Conservation (phyloP, 2,329 filamentous ascomycete genomes). For the Parastagonospora avenae region DNA sequence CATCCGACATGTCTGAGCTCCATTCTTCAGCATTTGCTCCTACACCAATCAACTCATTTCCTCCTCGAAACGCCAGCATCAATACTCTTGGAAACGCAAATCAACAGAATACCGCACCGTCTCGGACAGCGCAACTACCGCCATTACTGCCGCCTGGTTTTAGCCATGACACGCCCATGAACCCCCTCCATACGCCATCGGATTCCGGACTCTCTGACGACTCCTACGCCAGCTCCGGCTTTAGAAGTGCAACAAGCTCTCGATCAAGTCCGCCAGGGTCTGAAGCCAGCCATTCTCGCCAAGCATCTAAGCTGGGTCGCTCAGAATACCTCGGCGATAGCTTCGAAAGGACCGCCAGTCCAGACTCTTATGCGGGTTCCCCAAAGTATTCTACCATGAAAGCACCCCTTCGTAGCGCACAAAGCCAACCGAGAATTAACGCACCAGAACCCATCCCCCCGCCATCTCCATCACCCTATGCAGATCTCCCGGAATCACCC, state of each 20-base stretch:
- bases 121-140: slow-evolving; percentile 25
- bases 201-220: slow-evolving; percentile 49
- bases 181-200: slow-evolving; percentile 44
- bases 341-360: slow-evolving; percentile 33
- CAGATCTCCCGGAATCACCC: slow-evolving; percentile 42
- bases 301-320: slow-evolving; percentile 34
- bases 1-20: slow-evolving; percentile 25
- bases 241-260: slow-evolving; percentile 43
- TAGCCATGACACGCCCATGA: slow-evolving; percentile 29
- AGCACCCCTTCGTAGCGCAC: slow-evolving; percentile 21
- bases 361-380: slow-evolving; percentile 33
- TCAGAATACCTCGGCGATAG: slow-evolving; percentile 31
- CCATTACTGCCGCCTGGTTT: slow-evolving; percentile 24
- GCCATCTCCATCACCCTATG: slow-evolving; percentile 27
- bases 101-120: slow-evolving; percentile 6
- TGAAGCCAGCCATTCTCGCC: slow-evolving; percentile 40
- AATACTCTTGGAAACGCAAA: slow-evolving; percentile 21
- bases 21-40: slow-evolving; percentile 22
- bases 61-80: slow-evolving; percentile 29
- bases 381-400: slow-evolving; percentile 16
- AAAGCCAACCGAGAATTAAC: slow-evolving; percentile 26
- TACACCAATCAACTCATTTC: slow-evolving; percentile 25
- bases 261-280: slow-evolving; percentile 47
- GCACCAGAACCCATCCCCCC: slow-evolving; percentile 26
- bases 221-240: slow-evolving; percentile 41